Evolutionary conservation across 768 basidiomycete genomes (phyloP).

Genomic region (Lactifluus piperatus): DNA sequence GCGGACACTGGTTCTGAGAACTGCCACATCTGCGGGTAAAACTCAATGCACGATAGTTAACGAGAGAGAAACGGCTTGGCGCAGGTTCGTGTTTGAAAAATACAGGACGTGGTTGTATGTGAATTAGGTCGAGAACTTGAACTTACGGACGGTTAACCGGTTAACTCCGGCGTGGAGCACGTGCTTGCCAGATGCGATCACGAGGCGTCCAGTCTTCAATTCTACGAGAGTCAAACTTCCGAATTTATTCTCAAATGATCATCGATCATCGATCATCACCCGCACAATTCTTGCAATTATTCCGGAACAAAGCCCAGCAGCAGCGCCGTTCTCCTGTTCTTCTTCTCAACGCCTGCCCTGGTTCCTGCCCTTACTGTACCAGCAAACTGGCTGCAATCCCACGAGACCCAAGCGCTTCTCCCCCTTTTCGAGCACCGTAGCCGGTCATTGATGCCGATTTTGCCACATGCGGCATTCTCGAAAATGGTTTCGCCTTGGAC

Average conservation of each 20-base stretch:
- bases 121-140: too few species aligned
- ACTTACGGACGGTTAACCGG: too few species aligned
- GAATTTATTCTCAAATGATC: not conserved
- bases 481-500: too few species aligned
- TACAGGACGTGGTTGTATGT: not conserved
- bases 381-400: not conserved
- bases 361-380: constrained; percentile 5
- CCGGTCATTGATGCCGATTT: too few species aligned
- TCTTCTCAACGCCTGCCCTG: not conserved
- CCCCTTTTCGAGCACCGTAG: too few species aligned
- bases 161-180: too few species aligned
- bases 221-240: too few species aligned
- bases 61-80: not conserved
- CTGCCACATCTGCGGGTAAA: not conserved
- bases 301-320: not conserved
- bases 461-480: too few species aligned
- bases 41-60: not conserved
- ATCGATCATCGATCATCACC: constrained; percentile 1
- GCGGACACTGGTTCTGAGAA: constrained; percentile 2
- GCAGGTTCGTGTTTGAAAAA: not conserved
- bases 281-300: not conserved
- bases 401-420: not conserved
- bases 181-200: too few species aligned
- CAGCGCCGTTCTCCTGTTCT: too few species aligned
- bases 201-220: too few species aligned